phyloP scores from a whole-genome alignment of 768 basidiomycete genomes.

The Zangia roseola region DNA sequence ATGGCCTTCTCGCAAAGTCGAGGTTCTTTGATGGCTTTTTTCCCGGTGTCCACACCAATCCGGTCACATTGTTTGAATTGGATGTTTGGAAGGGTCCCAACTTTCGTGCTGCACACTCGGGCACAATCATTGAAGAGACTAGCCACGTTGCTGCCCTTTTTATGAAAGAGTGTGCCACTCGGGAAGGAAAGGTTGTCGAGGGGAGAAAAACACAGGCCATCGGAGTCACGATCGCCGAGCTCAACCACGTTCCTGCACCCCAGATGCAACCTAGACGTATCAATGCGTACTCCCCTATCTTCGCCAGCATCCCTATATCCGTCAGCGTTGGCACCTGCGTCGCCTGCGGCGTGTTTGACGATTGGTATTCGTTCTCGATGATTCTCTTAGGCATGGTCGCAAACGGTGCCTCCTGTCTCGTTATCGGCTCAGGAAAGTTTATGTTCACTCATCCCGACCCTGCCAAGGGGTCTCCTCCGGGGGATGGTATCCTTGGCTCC shows the following conservation, averaged over 20 bases:
- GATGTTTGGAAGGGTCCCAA: slow-evolving; percentile 32
- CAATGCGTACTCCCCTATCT: slow-evolving; percentile 17
- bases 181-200: slow-evolving; percentile 13
- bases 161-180: slow-evolving; percentile 20
- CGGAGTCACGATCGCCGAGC: slow-evolving; percentile 29
- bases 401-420: slow-evolving; percentile 31
- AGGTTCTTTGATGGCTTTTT: slow-evolving; percentile 35
- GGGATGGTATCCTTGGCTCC: slow-evolving; percentile 29
- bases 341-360: slow-evolving; percentile 27
- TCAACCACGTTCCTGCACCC: slow-evolving; percentile 21
- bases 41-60: slow-evolving; percentile 34
- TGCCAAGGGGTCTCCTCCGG: slow-evolving; percentile 24
- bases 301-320: slow-evolving; percentile 32
- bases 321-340: slow-evolving; percentile 29
- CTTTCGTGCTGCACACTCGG: slow-evolving; percentile 34
- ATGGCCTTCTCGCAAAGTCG: slow-evolving; percentile 33
- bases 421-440: slow-evolving; percentile 34
- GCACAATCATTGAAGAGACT: slow-evolving; percentile 30
- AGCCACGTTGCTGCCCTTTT: slow-evolving; percentile 33
- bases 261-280: slow-evolving; percentile 19
- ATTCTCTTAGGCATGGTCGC: slow-evolving; percentile 35
- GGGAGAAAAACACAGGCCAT: slow-evolving; percentile 25
- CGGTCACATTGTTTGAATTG: slow-evolving; percentile 32
- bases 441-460: slow-evolving; percentile 27
- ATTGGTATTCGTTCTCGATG: slow-evolving; percentile 35